Evolutionary conservation across 768 basidiomycete species (phyloP).

Genomic region (Floccularia luteovirens): DNA sequence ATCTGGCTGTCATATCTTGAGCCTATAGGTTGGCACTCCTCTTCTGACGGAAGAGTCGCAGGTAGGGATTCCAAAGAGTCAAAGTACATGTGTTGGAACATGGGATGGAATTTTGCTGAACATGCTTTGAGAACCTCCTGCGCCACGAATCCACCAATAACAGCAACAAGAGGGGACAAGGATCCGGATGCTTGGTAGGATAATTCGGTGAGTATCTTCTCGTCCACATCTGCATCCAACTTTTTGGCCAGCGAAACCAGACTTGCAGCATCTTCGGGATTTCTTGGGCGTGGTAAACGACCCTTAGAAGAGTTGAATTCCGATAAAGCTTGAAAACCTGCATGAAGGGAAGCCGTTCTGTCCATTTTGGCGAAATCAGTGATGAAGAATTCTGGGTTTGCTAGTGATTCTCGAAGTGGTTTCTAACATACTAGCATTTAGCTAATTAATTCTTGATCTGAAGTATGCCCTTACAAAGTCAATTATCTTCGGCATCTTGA

Average conservation of each 20-base stretch:
- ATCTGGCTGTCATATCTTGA: conserved; percentile 92
- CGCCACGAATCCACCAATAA: conserved; percentile 95
- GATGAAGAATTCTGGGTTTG: conserved; percentile 80
- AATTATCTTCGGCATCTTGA: conserved; percentile 97
- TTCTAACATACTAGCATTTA: conserved; percentile 50
- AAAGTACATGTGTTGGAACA: conserved; percentile 92
- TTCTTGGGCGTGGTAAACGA: conserved; percentile 76
- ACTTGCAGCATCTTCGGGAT: conserved; percentile 66
- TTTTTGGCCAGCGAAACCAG: conserved; percentile 77
- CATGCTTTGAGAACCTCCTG: conserved; percentile 97
- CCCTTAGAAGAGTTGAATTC: conserved; percentile 59
- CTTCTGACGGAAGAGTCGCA: conserved; percentile 62
- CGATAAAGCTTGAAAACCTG: conserved; percentile 90
- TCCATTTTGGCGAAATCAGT: conserved; percentile 98
- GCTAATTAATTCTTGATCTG: conserved; percentile 1
- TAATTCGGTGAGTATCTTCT: conserved; percentile 77
- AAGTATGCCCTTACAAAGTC: conserved; percentile 66
- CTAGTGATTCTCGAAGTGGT: conserved; percentile 81
- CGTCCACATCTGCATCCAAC: conserved; percentile 67
- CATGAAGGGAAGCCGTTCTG: conserved; percentile 83
- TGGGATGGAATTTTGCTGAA: conserved; percentile 97
- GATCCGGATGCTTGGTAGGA: conserved; percentile 91
- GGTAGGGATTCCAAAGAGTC: conserved; percentile 97
- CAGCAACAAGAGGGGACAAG: conserved; percentile 83
- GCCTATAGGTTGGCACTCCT: conserved; percentile 73